phyloP scores from a whole-genome alignment of 2,329 filamentous ascomycete species.

The Blastomyces silverae region DNA sequence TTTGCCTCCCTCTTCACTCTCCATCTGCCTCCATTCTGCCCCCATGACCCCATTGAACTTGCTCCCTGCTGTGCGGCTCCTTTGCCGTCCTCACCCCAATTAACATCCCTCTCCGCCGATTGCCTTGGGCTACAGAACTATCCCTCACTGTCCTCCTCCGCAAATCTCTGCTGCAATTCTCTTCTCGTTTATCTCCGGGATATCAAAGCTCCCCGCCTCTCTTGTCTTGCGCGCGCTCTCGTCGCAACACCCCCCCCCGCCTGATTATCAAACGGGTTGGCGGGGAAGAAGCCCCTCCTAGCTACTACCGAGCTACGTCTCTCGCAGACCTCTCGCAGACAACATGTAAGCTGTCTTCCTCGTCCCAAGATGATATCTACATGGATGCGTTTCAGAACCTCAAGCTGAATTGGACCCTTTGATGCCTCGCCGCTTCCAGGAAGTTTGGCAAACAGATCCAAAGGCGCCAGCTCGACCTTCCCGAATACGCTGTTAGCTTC shows the following conservation, averaged over 20 bases:
- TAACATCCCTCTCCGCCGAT: background rate
- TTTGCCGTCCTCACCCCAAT: background rate
- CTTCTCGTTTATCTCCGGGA: background rate
- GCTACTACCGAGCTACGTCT: background rate
- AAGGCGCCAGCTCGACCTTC: conserved; percentile 96
- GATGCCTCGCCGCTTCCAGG: conserved; percentile 48
- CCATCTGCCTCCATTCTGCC: background rate
- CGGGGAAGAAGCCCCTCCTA: background rate
- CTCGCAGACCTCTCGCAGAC: background rate
- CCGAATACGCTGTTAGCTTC: conserved; percentile 98
- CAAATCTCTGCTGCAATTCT: background rate
- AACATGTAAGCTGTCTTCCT: background rate
- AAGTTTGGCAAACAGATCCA: conserved; percentile 99
- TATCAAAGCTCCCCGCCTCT: background rate
- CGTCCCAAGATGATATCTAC: background rate
- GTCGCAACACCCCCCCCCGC: background rate
- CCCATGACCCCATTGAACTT: background rate
- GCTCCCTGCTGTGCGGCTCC: background rate
- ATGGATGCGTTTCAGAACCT: background rate
- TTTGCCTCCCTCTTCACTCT: background rate
- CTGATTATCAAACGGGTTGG: conserved; percentile 1
- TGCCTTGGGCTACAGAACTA: background rate
- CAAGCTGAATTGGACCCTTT: background rate
- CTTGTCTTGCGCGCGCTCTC: background rate
- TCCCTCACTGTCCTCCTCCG: background rate